phyloP scores from a whole-genome alignment of 257 asterid species.

The Lycium ferocissimum region DNA sequence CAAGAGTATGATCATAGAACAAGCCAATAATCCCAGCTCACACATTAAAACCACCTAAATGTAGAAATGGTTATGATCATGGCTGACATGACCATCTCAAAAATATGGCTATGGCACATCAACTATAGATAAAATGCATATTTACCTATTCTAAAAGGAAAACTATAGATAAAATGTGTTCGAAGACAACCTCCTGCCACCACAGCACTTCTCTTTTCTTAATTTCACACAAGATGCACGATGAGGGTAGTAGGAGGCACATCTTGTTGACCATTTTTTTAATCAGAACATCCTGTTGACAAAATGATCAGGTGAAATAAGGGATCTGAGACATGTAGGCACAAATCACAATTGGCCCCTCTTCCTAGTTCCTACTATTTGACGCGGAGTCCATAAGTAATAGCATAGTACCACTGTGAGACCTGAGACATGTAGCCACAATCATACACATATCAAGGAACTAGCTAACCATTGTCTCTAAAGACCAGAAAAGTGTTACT shows the following conservation, averaged over 20 bases:
- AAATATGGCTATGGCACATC: too few relatives aligned
- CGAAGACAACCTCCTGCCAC: too few relatives aligned
- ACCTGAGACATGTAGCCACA: neutral
- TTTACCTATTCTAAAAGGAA: too few relatives aligned
- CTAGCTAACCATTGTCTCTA: neutral
- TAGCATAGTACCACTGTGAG: neutral
- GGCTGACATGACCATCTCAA: neutral
- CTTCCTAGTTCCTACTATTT: too few relatives aligned
- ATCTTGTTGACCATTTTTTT: neutral
- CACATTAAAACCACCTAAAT: neutral
- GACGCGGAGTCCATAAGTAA: neutral
- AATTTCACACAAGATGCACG: neutral
- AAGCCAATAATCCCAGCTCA: too few relatives aligned
- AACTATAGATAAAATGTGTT: too few relatives aligned
- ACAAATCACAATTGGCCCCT: neutral
- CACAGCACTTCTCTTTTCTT: too few relatives aligned
- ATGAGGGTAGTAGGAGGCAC: neutral
- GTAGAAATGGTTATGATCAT: neutral
- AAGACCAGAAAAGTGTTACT: neutral
- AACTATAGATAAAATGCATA: too few relatives aligned
- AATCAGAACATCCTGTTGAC: neutral
- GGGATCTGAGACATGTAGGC: too few relatives aligned
- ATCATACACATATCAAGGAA: neutral
- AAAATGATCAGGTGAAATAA: neutral
- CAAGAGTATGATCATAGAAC: neutral